Base-by-base conservation (phyloP, 2,329 filamentous ascomycete species). In the Escovopsis sp. region DNA sequence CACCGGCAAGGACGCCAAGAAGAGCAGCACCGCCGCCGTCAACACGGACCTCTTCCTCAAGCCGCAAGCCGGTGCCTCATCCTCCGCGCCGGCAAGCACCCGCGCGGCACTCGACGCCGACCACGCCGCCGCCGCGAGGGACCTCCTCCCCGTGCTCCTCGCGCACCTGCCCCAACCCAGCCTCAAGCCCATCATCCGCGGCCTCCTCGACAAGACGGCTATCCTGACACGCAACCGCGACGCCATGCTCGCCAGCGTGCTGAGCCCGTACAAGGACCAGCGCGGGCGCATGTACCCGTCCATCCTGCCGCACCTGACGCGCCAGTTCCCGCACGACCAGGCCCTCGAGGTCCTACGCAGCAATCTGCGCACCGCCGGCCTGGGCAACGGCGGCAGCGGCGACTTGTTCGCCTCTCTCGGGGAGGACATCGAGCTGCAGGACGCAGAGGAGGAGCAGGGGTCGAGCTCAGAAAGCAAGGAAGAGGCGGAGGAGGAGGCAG, bases 151-250 rank as follows among this genome's bases (percentile, higher is more conserved):
- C 5, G 52, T 67, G 5, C 59, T 84, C 1, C 66, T 93, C 15
- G 70, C 70, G 14, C 67, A 69, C 43, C 60, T 91, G 3, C 77
- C 81, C 1, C 74, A 81, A 43, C 67, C 76, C 39, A 69, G 76
- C 54, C 62, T 94, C 32, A 73, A 81, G n/a, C 74, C 80, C 8
- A 74, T 81, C 2, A 56, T 85, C 15, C 79, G 89, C 40, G 74
- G 79, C 10, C 75, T 85, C 39, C 69, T 94, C 47, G 86, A 95
- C 54, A 81, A 84, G 48, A 84, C 84, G 3, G 82, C 85, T 15
- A 81, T 94, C 43, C 63, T 94, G 16, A 73, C 70, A 5, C 69
- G 71, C 45, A 71, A 80, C 57, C 79, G 77, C 54, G 68, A 79
- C 29, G 81, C 83, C 35, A 84, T 95, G 72, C 55, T 91, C 10